Evolutionary conservation across 2,329 filamentous ascomycete species (phyloP).

Genomic region (Ilyonectria mors-panacis): DNA sequence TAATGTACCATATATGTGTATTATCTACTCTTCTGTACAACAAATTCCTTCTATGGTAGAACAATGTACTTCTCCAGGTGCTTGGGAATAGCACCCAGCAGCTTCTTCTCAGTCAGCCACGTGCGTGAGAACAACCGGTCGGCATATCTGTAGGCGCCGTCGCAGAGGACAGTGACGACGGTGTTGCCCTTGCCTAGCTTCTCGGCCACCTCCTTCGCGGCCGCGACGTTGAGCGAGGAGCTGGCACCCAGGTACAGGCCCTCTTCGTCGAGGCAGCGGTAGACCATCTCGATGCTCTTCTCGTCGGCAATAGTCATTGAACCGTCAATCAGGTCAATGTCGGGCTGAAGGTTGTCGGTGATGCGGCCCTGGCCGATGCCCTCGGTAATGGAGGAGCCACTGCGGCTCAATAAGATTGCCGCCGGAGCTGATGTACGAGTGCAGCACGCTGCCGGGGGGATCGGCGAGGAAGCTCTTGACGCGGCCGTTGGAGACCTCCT

Average conservation of each 20-base stretch:
- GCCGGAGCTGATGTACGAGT: constrained; percentile 90
- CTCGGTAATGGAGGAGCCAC: constrained; percentile 93
- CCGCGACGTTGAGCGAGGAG: constrained; percentile 94
- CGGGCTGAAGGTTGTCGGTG: constrained; percentile 92
- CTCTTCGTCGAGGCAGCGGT: constrained; percentile 95
- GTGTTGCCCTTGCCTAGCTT: constrained; percentile 90
- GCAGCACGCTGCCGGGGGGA: constrained; percentile 92
- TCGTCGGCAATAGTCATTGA: constrained; percentile 89
- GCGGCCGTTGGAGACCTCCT: constrained; percentile 81
- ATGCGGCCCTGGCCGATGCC: constrained; percentile 97
- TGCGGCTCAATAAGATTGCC: constrained; percentile 86
- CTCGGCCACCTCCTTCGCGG: constrained; percentile 93
- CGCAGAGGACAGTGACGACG: constrained; percentile 93
- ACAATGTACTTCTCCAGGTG: constrained; percentile 95
- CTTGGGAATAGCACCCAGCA: constrained; percentile 85
- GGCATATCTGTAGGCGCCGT: constrained; percentile 97
- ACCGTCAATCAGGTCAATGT: constrained; percentile 87
- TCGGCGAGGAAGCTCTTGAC: constrained; percentile 94
- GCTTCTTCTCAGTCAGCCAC: constrained; percentile 90
- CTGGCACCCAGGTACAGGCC: constrained; percentile 95
- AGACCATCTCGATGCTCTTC: constrained; percentile 98
- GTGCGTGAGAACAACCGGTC: constrained; percentile 92
- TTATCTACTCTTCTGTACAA: constrained; percentile 50
- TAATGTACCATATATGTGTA: constrained; percentile 46
- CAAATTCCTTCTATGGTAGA: constrained; percentile 71